Conservation (phyloP, 805 yeast genomes). For the Wickerhamiella azyma region DNA sequence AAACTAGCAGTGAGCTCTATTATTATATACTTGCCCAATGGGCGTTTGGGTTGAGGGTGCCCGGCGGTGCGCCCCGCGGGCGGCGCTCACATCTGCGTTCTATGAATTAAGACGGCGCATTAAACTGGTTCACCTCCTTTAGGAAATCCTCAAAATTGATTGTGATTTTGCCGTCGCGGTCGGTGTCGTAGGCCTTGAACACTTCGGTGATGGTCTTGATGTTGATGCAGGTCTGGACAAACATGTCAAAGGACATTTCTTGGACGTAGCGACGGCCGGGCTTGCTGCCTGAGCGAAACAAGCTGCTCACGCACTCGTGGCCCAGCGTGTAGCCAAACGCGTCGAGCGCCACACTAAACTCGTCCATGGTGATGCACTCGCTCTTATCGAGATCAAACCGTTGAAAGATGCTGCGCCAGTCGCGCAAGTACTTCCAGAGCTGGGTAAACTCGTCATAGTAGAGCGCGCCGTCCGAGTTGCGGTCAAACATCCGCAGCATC, state of each 20-base stretch:
- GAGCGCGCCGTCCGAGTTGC: slow-evolving; percentile 32
- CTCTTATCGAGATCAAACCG: slow-evolving; percentile 46
- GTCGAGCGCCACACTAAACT: slow-evolving; percentile 45
- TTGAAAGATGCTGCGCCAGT: slow-evolving; percentile 51
- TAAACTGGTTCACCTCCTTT: slow-evolving; percentile 9
- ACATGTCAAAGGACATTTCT: slow-evolving; percentile 57
- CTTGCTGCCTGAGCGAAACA: slow-evolving; percentile 44
- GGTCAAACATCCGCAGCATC: slow-evolving; percentile 52
- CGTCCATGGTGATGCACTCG: slow-evolving; percentile 51
- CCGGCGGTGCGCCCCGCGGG: too few relatives aligned
- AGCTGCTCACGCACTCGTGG: slow-evolving; percentile 40
- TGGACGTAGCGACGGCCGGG: slow-evolving; percentile 22
- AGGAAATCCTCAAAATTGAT: slow-evolving; percentile 28
- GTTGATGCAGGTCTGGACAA: slow-evolving; percentile 69
- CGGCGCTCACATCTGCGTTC: too few relatives aligned
- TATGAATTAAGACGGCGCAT: slow-evolving; percentile 5
- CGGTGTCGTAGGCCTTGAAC: slow-evolving; percentile 63
- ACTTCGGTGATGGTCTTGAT: slow-evolving; percentile 62
- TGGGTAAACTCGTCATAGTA: slow-evolving; percentile 49
- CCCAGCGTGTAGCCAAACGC: slow-evolving; percentile 55
- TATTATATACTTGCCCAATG: too few relatives aligned
- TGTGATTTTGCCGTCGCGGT: slow-evolving; percentile 44
- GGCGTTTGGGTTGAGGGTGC: too few relatives aligned
- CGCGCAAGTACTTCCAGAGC: slow-evolving; percentile 52
- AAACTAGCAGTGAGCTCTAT: too few relatives aligned